These are phyloP conservation scores for Kwoniella dejecticola DNA, from an alignment of 768 basidiomycete genomes.

Conservation along the genomic window DNA sequence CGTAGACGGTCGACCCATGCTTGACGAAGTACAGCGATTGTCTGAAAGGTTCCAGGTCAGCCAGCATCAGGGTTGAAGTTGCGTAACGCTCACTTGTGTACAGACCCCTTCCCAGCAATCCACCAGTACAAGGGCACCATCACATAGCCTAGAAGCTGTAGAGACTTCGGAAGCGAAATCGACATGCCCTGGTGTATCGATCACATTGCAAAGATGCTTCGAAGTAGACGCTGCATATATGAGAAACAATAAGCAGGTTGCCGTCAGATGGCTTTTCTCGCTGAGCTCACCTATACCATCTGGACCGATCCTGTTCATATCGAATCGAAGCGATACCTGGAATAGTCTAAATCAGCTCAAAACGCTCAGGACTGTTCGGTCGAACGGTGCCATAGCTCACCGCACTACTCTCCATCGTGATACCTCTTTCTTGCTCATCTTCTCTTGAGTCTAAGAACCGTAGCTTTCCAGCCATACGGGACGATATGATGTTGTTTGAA, in stretches of 20 bases:
- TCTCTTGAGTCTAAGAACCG: slow-evolving; percentile 92
- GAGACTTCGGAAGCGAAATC: slow-evolving; percentile 98
- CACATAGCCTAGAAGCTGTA: slow-evolving; percentile 86
- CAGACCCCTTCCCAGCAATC: slow-evolving; percentile 98
- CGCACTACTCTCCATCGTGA: slow-evolving; percentile 98
- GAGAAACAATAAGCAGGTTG: background rate
- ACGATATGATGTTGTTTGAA: slow-evolving; percentile 95
- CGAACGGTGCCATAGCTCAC: slow-evolving; percentile 53
- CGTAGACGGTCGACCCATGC: slow-evolving; percentile 86
- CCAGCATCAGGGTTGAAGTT: slow-evolving; percentile 10
- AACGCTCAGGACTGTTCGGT: background rate
- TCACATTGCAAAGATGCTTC: slow-evolving; percentile 88
- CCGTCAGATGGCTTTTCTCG: background rate
- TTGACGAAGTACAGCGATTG: slow-evolving; percentile 90
- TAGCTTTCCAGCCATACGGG: slow-evolving; percentile 92
- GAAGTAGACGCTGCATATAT: slow-evolving; percentile 58
- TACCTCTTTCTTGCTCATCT: slow-evolving; percentile 95
- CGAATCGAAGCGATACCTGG: slow-evolving; percentile 75
- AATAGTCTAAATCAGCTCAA: background rate
- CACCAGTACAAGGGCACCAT: slow-evolving; percentile 91
- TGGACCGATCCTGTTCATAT: slow-evolving; percentile 64
- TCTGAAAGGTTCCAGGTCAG: slow-evolving; percentile 60
- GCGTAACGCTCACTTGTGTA: slow-evolving; percentile 70
- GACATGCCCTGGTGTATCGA: slow-evolving; percentile 98
- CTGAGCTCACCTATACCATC: slow-evolving; percentile 42